Conservation (phyloP, 192 early-diverging fungal genomes). For the Entomortierella parvispora region DNA sequence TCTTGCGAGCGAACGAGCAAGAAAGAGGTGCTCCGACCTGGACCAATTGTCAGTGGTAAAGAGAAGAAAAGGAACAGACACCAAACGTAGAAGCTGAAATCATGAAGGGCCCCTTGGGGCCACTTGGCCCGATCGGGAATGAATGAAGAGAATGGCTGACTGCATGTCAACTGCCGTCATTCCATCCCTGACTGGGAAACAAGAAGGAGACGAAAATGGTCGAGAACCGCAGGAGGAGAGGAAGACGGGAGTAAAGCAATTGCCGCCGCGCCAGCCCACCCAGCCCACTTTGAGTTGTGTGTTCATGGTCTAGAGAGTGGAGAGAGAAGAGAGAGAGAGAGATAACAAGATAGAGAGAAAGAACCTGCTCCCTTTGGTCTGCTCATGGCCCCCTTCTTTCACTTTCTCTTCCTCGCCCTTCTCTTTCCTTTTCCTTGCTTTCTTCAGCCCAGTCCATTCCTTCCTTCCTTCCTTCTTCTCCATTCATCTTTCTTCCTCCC, state of each 20-base stretch:
- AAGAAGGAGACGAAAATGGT: background rate
- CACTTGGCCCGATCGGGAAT: background rate
- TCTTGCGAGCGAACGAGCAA: too few relatives aligned
- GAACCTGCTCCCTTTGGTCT: background rate
- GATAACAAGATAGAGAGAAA: background rate
- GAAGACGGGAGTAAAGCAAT: background rate
- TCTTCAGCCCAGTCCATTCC: slow-evolving; percentile 5
- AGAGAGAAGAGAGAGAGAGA: too few relatives aligned
- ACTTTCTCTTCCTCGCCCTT: background rate
- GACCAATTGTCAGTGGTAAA: too few relatives aligned
- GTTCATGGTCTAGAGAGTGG: too few relatives aligned
- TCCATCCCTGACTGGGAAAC: background rate
- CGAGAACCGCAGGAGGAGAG: background rate
- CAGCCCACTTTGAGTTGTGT: background rate
- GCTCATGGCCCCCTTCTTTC: slow-evolving; percentile 7
- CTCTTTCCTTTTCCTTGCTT: background rate
- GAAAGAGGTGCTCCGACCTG: too few relatives aligned
- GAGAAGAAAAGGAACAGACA: too few relatives aligned
- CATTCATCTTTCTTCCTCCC: slow-evolving; percentile 5
- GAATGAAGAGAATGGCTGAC: background rate
- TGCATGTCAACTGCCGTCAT: background rate
- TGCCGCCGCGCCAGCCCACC: background rate
- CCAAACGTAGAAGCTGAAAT: too few relatives aligned
- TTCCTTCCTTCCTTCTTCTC: slow-evolving; percentile 6
- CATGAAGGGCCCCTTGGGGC: too few relatives aligned